A percentile compares a stretch with the other conserved stretches of the same genome.
Conservation (phyloP, 1,284 basidiomycete species). For the Trametes hirsuta region DNA sequence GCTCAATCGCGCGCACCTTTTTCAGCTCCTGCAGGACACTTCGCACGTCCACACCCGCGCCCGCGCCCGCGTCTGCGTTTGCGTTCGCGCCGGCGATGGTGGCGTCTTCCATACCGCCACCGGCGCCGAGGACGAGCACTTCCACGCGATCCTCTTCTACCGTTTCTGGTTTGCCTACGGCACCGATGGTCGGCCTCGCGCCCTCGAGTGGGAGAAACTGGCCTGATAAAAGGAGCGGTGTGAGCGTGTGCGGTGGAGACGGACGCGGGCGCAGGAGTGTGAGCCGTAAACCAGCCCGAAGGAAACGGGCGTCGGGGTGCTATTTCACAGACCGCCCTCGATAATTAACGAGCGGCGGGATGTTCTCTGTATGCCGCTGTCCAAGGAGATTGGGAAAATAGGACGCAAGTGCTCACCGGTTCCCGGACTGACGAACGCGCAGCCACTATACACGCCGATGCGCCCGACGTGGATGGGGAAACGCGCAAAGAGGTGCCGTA, state of each 20-base stretch:
- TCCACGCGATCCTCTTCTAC: conserved; percentile 61
- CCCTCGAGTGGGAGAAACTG: conserved; percentile 48
- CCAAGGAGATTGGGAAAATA: neutral
- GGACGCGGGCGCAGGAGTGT: neutral
- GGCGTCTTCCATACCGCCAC: neutral
- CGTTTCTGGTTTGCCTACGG: conserved; percentile 44
- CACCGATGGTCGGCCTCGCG: conserved; percentile 50
- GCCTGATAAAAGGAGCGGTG: conserved; percentile 34
- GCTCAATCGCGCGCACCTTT: conserved; percentile 40
- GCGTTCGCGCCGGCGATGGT: neutral
- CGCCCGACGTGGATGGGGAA: conserved; percentile 50
- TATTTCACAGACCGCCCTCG: too few species aligned
- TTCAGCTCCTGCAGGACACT: conserved; percentile 49
- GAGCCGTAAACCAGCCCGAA: too few species aligned
- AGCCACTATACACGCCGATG: conserved; percentile 53
- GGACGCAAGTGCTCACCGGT: conserved; percentile 41
- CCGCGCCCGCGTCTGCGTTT: conserved; percentile 14
- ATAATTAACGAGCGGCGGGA: too few species aligned
- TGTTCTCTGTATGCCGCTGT: neutral
- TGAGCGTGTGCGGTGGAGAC: neutral
- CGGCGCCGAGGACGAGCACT: conserved; percentile 46
- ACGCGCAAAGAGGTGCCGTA: conserved; percentile 47
- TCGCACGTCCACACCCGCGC: conserved; percentile 38
- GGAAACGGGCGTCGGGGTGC: too few species aligned
- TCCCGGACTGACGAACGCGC: conserved; percentile 57